These are phyloP conservation scores for Clausena lansium DNA, from an alignment of 345 rosid species.

Conservation along the genomic window DNA sequence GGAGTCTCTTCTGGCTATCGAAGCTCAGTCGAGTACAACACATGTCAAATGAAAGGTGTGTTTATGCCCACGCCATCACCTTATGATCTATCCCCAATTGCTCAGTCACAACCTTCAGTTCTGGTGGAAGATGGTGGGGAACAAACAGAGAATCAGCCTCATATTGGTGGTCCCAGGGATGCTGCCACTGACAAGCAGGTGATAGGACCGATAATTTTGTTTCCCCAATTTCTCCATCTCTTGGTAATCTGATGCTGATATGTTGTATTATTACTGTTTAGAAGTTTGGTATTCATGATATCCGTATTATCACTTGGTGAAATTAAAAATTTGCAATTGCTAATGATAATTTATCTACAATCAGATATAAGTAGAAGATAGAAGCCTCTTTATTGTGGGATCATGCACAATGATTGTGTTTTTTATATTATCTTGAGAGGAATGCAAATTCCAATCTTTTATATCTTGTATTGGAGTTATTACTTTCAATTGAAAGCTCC, in stretches of 20 bases:
- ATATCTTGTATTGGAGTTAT: constrained; percentile 4
- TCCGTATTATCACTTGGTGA: constrained; percentile 2
- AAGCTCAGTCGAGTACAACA: constrained; percentile 64
- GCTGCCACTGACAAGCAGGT: constrained; percentile 74
- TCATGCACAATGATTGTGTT: not conserved
- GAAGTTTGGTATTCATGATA: constrained; percentile 6
- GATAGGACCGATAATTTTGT: constrained; percentile 4
- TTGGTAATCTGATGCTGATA: constrained; percentile 12
- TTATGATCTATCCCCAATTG: constrained; percentile 51
- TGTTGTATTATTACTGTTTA: not conserved
- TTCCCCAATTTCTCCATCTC: constrained; percentile 2
- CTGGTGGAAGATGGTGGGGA: constrained; percentile 56
- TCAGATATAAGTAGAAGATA: not conserved
- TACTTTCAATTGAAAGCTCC: constrained; percentile 8
- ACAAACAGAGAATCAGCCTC: constrained; percentile 45
- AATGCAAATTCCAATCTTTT: not conserved
- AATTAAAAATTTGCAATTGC: not conserved
- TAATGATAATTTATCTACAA: not conserved
- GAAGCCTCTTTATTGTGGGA: not conserved
- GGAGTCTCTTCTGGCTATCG: constrained; percentile 57
- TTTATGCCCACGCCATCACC: constrained; percentile 63
- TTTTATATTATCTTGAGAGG: not conserved
- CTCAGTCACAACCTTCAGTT: constrained; percentile 50
- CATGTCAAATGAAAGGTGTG: constrained; percentile 75
- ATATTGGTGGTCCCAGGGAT: constrained; percentile 48